These are phyloP conservation scores for Amoebophrya sp. DNA, from an alignment of 169 alveolate species.

Conservation along the genomic window DNA sequence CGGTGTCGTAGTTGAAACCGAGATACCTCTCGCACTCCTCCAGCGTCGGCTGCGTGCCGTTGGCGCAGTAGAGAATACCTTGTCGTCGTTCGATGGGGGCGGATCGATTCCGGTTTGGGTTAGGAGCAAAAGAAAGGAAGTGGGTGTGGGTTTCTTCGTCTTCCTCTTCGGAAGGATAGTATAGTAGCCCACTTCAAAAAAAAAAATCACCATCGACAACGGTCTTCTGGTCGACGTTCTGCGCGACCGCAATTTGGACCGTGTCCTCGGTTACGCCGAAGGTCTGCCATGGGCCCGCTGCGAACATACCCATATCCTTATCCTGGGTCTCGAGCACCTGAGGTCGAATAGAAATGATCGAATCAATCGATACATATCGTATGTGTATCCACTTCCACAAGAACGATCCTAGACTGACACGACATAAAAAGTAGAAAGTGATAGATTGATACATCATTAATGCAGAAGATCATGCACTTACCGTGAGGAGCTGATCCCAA, in stretches of 20 bases:
- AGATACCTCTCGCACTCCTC: conserved; percentile 14
- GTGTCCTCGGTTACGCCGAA: conserved; percentile 34
- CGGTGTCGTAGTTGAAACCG: background rate
- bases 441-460: background rate
- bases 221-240: conserved; percentile 27
- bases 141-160: too few relatives aligned
- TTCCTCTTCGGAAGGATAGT: too few relatives aligned
- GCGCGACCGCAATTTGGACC: conserved; percentile 31
- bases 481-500: conserved; percentile 37
- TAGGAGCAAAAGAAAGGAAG: too few relatives aligned
- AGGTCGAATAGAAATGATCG: background rate
- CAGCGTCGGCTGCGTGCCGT: conserved; percentile 19
- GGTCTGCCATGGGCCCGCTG: conserved; percentile 31
- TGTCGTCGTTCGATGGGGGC: too few relatives aligned
- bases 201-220: conserved; percentile 17
- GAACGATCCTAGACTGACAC: background rate
- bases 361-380: background rate
- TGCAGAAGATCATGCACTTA: background rate
- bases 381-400: background rate
- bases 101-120: too few relatives aligned
- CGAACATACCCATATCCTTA: background rate
- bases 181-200: background rate
- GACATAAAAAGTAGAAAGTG: background rate
- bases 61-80: conserved; percentile 33
- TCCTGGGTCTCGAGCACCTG: background rate